Evolutionary conservation across 2,329 filamentous ascomycete species (phyloP).

Genomic region (Trematosphaeria pertusa): DNA sequence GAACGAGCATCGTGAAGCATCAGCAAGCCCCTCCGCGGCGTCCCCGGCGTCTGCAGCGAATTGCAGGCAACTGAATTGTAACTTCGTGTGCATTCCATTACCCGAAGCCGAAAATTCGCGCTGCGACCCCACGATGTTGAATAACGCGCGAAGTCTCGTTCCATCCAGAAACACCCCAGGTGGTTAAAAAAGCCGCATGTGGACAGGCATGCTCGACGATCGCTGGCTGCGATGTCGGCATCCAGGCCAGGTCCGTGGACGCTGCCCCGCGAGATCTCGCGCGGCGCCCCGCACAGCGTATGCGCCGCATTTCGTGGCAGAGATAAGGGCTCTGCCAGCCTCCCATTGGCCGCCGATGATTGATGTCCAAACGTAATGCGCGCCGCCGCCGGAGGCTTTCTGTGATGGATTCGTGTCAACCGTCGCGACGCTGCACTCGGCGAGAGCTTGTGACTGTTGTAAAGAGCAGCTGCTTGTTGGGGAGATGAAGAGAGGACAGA

Average conservation of each 20-base stretch:
- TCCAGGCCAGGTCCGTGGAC: constrained; percentile 6
- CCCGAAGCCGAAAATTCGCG: constrained; percentile 16
- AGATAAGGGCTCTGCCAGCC: constrained; percentile 26
- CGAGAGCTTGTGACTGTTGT: background rate
- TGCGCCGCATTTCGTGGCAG: constrained; percentile 21
- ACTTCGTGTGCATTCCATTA: constrained; percentile 11
- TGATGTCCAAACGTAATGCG: constrained; percentile 42
- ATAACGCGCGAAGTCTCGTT: constrained; percentile 15
- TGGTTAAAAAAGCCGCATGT: constrained; percentile 30
- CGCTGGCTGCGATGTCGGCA: constrained; percentile 40
- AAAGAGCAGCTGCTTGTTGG: background rate
- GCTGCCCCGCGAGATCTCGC: constrained; percentile 14
- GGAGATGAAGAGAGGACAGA: background rate
- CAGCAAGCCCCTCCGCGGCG: background rate
- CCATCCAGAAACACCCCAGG: constrained; percentile 11
- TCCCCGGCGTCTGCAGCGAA: constrained; percentile 11
- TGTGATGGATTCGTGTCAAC: constrained; percentile 23
- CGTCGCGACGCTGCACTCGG: background rate
- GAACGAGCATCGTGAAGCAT: background rate
- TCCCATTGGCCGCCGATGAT: constrained; percentile 40
- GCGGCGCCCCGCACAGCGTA: constrained; percentile 8
- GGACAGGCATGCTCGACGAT: constrained; percentile 9
- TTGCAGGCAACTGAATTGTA: constrained; percentile 17
- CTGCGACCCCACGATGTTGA: constrained; percentile 35
- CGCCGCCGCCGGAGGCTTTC: constrained; percentile 24